Evolutionary conservation across 495 filamentous ascomycete genomes (phyloP).

Genomic region (Aspergillus nidulans): DNA sequence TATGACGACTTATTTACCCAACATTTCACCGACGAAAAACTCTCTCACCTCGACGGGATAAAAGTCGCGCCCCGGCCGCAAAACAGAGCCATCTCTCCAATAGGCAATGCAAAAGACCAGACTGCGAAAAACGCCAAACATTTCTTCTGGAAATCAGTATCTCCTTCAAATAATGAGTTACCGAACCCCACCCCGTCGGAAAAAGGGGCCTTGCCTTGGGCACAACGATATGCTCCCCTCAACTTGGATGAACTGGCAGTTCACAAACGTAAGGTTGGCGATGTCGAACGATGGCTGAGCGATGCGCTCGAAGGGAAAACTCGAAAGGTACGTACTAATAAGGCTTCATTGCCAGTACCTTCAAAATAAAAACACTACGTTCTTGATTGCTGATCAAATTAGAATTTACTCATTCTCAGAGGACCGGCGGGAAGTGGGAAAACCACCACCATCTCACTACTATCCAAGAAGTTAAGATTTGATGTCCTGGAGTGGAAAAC

Average conservation of each 20-base stretch:
- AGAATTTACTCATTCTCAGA: slow-evolving; percentile 77
- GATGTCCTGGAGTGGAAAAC: slow-evolving; percentile 89
- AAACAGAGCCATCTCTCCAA: neutral
- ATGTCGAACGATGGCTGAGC: slow-evolving; percentile 78
- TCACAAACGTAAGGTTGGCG: slow-evolving; percentile 86
- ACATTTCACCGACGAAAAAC: slow-evolving; percentile 13
- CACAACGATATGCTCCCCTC: slow-evolving; percentile 71
- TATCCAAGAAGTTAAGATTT: slow-evolving; percentile 67
- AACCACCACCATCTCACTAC: slow-evolving; percentile 73
- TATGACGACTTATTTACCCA: slow-evolving; percentile 41
- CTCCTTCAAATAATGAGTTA: neutral
- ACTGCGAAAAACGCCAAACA: slow-evolving; percentile 19
- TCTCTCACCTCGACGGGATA: slow-evolving; percentile 2
- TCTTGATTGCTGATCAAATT: slow-evolving; percentile 17
- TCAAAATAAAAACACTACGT: too few relatives aligned
- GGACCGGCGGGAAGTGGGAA: slow-evolving; percentile 93
- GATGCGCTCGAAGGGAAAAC: slow-evolving; percentile 60
- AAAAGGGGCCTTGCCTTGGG: slow-evolving; percentile 61
- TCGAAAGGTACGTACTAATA: slow-evolving; percentile 28
- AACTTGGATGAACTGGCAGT: slow-evolving; percentile 81
- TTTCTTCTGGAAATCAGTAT: slow-evolving; percentile 22
- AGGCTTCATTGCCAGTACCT: neutral
- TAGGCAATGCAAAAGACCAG: neutral
- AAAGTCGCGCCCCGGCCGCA: neutral
- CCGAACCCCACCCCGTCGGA: neutral